Conservation (phyloP, 257 asterid species). For the Solanum bulbocastanum region DNA sequence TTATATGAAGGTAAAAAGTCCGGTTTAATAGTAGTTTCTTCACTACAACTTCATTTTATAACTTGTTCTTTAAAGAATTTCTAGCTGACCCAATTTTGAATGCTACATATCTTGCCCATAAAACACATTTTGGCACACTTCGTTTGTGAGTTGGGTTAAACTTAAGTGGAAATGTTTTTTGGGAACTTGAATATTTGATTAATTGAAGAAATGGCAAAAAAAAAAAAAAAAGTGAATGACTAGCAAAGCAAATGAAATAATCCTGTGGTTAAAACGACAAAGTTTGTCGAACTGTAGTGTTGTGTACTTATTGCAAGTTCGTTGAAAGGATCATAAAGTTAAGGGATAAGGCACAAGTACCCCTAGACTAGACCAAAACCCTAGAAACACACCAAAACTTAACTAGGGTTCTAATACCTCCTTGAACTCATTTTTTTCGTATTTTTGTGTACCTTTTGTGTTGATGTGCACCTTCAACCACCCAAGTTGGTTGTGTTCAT, state of each 20-base stretch:
- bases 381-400: too few species aligned
- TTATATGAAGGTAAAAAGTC: slow-evolving; percentile 62
- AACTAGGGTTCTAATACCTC: too few species aligned
- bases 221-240: neutral
- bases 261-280: neutral
- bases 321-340: neutral
- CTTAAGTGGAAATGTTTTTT: neutral
- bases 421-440: too few species aligned
- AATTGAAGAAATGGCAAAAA: neutral
- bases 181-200: neutral
- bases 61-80: neutral
- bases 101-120: neutral
- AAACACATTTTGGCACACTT: neutral
- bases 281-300: neutral
- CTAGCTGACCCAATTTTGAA: neutral
- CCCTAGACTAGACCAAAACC: too few species aligned
- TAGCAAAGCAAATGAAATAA: neutral
- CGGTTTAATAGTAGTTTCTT: neutral
- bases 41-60: neutral
- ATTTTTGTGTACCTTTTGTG: neutral
- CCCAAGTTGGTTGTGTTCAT: too few species aligned
- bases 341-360: too few species aligned
- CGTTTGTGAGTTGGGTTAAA: neutral
- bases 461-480: neutral
- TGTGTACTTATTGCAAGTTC: neutral